Percentiles rank a stretch among this genome's conserved stretches.
These are phyloP conservation scores for Wickerhamiella cacticola DNA, from an alignment of 805 yeast genomes.

Conservation along the genomic window DNA sequence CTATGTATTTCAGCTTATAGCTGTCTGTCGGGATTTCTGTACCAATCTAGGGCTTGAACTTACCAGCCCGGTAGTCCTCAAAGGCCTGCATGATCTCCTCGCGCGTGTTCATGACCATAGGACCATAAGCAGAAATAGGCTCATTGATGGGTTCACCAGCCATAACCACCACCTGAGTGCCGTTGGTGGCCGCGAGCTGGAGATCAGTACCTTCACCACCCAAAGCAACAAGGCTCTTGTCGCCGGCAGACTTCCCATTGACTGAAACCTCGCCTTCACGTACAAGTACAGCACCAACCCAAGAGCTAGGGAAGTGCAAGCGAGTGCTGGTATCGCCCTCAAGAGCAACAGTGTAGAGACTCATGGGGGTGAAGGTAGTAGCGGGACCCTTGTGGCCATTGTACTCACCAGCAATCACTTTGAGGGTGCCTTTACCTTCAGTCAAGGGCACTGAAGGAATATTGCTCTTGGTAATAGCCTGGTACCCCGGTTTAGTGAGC, in stretches of 20 bases:
- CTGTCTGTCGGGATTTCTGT: no score
- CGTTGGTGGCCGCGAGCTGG: conserved; percentile 21
- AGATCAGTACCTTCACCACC: conserved; percentile 33
- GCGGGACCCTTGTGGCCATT: conserved; percentile 64
- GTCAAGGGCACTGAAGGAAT: conserved; percentile 53
- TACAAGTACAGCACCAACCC: conserved; percentile 59
- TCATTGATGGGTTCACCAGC: conserved; percentile 70
- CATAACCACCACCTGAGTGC: conserved; percentile 54
- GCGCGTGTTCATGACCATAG: conserved; percentile 67
- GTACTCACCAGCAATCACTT: conserved; percentile 64
- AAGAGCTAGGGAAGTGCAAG: conserved; percentile 48
- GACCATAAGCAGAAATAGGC: conserved; percentile 76
- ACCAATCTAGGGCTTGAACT: no score
- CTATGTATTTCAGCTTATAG: no score
- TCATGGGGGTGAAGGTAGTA: conserved; percentile 71
- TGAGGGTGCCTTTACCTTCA: conserved; percentile 49
- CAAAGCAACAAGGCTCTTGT: conserved; percentile 30
- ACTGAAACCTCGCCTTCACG: conserved; percentile 48
- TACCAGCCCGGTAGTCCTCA: conserved; percentile 48
- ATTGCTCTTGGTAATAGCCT: conserved; percentile 56
- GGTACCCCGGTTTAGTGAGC: conserved; percentile 56
- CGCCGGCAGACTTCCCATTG: conserved; percentile 28
- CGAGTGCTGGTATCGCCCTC: conserved; percentile 51
- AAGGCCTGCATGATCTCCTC: conserved; percentile 60
- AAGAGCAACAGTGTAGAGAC: conserved; percentile 54